Evolutionary conservation across 768 basidiomycete genomes (phyloP).

Genomic region (Scleroderma bovista): DNA sequence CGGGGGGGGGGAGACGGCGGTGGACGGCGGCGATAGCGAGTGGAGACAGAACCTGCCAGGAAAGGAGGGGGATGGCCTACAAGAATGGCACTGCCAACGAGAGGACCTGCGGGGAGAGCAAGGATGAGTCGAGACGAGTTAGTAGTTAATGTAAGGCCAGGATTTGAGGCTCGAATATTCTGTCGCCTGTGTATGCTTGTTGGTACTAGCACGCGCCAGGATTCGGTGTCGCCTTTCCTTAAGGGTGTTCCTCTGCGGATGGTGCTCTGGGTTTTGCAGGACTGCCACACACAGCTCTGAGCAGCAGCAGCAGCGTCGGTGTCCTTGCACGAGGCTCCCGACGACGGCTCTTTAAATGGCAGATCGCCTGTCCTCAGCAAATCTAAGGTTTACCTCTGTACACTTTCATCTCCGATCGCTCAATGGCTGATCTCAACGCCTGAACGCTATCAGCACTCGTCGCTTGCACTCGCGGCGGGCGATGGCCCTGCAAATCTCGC

Average conservation of each 20-base stretch:
- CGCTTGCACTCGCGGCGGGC: slow-evolving; percentile 3
- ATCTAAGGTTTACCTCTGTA: slow-evolving; percentile 26
- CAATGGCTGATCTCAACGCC: slow-evolving; percentile 5
- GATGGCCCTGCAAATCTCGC: slow-evolving; percentile 24
- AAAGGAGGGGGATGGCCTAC: slow-evolving; percentile 3
- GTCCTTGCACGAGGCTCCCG: slow-evolving; percentile 21
- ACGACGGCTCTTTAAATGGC: slow-evolving; percentile 1
- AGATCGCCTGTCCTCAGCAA: too few relatives aligned
- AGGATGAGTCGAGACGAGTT: slow-evolving; percentile 7
- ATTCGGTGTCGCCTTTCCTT: slow-evolving; percentile 27
- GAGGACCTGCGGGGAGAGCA: slow-evolving; percentile 5
- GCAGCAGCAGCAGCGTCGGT: slow-evolving; percentile 12
- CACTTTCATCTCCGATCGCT: slow-evolving; percentile 27
- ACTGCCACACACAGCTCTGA: slow-evolving; percentile 21
- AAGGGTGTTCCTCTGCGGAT: slow-evolving; percentile 21
- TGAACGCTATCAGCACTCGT: slow-evolving; percentile 30
- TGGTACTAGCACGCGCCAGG: slow-evolving; percentile 20
- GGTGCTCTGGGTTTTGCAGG: slow-evolving; percentile 16
- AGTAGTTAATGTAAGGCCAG: slow-evolving; percentile 15
- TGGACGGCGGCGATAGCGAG: slow-evolving; percentile 6
- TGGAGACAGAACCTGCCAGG: neutral
- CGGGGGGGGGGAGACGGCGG: neutral
- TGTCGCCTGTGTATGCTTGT: slow-evolving; percentile 26
- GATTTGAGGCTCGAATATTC: slow-evolving; percentile 8
- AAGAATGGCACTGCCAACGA: slow-evolving; percentile 17